Evolutionary conservation across 805 yeast species (phyloP).

Genomic region (Ogataea parapolymorpha): DNA sequence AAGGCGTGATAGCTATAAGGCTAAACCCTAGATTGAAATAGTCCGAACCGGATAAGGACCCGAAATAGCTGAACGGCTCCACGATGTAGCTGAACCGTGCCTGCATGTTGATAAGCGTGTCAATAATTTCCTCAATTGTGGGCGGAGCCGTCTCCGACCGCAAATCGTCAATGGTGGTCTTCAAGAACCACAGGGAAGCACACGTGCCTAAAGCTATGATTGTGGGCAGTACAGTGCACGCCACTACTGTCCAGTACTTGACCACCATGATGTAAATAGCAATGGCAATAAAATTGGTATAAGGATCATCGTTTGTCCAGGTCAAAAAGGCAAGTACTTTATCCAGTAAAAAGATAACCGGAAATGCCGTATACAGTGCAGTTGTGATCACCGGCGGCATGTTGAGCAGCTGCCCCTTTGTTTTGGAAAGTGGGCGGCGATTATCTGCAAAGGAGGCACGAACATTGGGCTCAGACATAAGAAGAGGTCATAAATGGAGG

Average conservation of each 20-base stretch:
- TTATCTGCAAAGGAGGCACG: constrained; percentile 24
- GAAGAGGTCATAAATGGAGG: constrained; percentile 9
- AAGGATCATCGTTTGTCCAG: constrained; percentile 53
- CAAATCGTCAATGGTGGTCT: constrained; percentile 38
- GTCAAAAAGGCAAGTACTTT: constrained; percentile 43
- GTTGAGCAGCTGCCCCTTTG: constrained; percentile 19
- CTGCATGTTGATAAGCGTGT: constrained; percentile 44
- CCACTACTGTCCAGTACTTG: constrained; percentile 41
- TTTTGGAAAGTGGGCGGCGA: constrained; percentile 16
- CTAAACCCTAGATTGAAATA: constrained; percentile 32
- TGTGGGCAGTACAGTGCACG: constrained; percentile 39
- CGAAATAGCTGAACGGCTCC: constrained; percentile 33
- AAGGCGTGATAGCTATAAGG: constrained; percentile 39
- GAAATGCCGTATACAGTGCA: constrained; percentile 46
- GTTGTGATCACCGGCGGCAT: constrained; percentile 44
- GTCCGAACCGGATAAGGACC: constrained; percentile 20
- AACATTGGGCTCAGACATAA: constrained; percentile 7
- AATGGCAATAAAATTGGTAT: constrained; percentile 42
- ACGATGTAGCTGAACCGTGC: constrained; percentile 40
- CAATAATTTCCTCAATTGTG: constrained; percentile 50
- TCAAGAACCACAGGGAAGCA: constrained; percentile 43
- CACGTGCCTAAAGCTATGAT: constrained; percentile 36
- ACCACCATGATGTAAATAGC: constrained; percentile 38
- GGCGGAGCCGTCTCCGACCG: constrained; percentile 36
- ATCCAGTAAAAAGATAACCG: constrained; percentile 44